Conservation (phyloP, 495 filamentous ascomycete genomes). For the Viridothelium virens region DNA sequence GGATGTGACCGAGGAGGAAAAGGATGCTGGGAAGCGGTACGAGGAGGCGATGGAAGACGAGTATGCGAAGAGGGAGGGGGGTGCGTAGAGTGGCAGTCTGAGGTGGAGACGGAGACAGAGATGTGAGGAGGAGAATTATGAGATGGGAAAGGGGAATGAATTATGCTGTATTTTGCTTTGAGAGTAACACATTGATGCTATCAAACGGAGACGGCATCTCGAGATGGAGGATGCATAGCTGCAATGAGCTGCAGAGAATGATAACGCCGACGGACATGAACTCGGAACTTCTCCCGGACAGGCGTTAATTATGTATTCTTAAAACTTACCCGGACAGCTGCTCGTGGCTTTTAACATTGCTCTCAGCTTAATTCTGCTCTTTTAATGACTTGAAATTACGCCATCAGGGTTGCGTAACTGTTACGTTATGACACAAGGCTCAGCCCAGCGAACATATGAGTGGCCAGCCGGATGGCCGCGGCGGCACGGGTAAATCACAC, state of each 20-base stretch:
- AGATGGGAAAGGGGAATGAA: not conserved
- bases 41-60: constrained; percentile 13
- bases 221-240: not conserved
- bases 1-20: not conserved
- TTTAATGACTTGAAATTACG: no score
- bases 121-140: not conserved
- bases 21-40: not conserved
- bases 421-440: no score
- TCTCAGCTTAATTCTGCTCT: no score
- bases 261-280: not conserved
- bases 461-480: not conserved
- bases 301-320: no score
- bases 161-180: not conserved
- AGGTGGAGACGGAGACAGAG: not conserved
- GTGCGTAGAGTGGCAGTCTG: not conserved
- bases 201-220: no score
- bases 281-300: no score
- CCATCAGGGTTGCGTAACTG: no score
- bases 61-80: constrained; percentile 16
- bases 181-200: not conserved
- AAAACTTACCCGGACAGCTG: no score
- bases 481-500: not conserved
- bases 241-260: not conserved
- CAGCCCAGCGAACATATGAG: no score
- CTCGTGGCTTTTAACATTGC: no score